Evolutionary conservation across 2,329 filamentous ascomycete genomes (phyloP).

Genomic region (Periconia digitata): DNA sequence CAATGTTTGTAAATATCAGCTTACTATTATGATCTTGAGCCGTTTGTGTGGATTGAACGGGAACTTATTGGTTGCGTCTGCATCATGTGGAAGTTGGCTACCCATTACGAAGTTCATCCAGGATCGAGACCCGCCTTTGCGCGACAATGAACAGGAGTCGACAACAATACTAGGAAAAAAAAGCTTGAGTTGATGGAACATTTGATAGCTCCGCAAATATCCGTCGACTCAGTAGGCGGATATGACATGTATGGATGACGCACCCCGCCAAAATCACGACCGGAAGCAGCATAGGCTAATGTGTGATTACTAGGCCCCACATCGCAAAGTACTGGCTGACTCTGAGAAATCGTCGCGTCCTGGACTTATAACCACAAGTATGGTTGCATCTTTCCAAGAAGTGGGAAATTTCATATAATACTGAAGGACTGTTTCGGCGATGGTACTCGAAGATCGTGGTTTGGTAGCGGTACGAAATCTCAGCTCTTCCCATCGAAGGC

Average conservation of each 20-base stretch:
- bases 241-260: background rate
- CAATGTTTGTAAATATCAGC: background rate
- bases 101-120: no score
- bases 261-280: background rate
- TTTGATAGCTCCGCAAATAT: no score
- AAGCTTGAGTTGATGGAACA: no score
- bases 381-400: no score
- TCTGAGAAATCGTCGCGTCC: no score
- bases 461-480: constrained; percentile 30
- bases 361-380: no score
- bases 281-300: background rate
- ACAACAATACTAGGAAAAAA: no score
- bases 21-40: constrained; percentile 32
- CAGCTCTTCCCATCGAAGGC: background rate
- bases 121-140: background rate
- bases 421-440: constrained; percentile 5
- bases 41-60: constrained; percentile 15
- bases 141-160: background rate
- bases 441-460: constrained; percentile 16
- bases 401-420: no score
- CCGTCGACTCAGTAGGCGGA: no score
- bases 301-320: background rate
- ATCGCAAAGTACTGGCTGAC: no score
- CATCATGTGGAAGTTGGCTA: no score
- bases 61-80: constrained; percentile 12